These are phyloP conservation scores for Trichoderma simmonsii DNA, from an alignment of 2,329 filamentous ascomycete genomes.

Conservation along the genomic window DNA sequence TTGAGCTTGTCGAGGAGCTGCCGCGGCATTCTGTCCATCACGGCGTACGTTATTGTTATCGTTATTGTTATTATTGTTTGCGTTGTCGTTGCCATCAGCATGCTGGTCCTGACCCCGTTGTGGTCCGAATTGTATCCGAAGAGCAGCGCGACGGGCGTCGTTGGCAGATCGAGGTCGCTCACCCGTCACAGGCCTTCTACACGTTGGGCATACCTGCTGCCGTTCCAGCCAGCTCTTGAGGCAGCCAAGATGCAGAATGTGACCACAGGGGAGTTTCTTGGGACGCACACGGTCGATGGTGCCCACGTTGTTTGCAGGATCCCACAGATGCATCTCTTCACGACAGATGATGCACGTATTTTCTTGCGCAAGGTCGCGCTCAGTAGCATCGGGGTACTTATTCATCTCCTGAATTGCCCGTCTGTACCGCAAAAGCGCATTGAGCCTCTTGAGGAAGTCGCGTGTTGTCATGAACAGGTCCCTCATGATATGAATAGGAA, in stretches of 20 bases:
- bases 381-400: constrained; percentile 84
- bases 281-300: constrained; percentile 80
- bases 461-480: constrained; percentile 92
- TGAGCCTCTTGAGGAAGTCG: constrained; percentile 86
- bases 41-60: constrained; percentile 18
- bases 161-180: constrained; percentile 28
- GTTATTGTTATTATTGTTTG: constrained; percentile 1
- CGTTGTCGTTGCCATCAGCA: constrained; percentile 23
- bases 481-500: constrained; percentile 94
- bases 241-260: constrained; percentile 91
- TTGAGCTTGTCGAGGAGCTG: constrained; percentile 24
- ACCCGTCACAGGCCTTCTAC: constrained; percentile 68
- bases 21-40: constrained; percentile 21
- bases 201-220: constrained; percentile 96
- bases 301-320: constrained; percentile 54
- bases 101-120: constrained; percentile 23
- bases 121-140: constrained; percentile 32
- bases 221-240: constrained; percentile 95
- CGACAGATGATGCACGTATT: constrained; percentile 97
- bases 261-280: constrained; percentile 94
- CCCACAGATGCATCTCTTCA: constrained; percentile 89
- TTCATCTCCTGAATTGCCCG: constrained; percentile 95
- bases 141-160: constrained; percentile 28
- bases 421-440: constrained; percentile 83
- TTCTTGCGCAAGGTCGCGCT: constrained; percentile 78